Percentiles rank a stretch among this genome's conserved stretches.
Conservation (phyloP, 768 basidiomycete genomes). For the Melanogaster broomeanus region DNA sequence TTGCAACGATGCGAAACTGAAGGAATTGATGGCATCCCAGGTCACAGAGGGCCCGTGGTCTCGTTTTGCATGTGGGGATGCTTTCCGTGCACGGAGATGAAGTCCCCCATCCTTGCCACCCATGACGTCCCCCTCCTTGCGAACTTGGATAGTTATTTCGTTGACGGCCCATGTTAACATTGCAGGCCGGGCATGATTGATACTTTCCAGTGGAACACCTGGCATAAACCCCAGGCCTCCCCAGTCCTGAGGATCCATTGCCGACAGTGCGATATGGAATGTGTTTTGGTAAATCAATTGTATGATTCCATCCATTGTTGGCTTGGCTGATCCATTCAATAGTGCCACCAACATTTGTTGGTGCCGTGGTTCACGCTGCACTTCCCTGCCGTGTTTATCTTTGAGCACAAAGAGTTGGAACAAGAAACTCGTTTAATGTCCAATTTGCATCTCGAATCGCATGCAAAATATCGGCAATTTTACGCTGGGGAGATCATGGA, state of each 20-base stretch:
- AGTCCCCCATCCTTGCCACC: background rate
- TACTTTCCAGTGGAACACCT: background rate
- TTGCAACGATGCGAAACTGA: background rate
- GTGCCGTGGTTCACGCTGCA: too few species aligned
- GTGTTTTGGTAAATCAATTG: background rate
- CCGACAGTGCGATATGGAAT: background rate
- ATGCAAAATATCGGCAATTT: background rate
- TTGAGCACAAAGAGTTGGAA: background rate
- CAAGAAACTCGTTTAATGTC: background rate
- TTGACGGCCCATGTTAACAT: background rate
- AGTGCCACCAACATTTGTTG: too few species aligned
- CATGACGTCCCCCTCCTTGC: background rate
- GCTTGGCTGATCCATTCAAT: too few species aligned
- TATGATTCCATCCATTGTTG: too few species aligned
- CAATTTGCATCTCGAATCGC: background rate
- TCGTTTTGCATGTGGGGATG: background rate
- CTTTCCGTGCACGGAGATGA: background rate
- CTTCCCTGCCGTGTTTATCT: too few species aligned
- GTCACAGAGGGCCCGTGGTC: background rate
- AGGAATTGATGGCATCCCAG: background rate
- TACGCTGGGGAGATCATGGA: too few species aligned
- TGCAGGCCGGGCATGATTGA: background rate
- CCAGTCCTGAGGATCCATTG: background rate
- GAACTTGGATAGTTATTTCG: background rate
- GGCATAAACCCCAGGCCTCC: background rate